phyloP scores from a whole-genome alignment of 768 basidiomycete species.

The Galerina sulciceps region DNA sequence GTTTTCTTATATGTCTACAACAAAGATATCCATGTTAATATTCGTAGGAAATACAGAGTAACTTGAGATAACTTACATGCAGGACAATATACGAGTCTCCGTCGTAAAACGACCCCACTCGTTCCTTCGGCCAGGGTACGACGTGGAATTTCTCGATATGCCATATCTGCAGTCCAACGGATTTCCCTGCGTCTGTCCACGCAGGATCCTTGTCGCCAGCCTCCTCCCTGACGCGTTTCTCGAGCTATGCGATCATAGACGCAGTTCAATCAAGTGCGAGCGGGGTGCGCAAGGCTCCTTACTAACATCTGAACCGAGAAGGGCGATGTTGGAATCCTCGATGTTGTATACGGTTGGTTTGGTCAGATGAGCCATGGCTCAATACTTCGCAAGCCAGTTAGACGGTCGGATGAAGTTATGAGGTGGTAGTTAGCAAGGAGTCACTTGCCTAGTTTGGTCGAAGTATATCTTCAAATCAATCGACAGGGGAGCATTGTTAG shows the following conservation, averaged over 20 bases:
- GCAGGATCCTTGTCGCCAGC: slow-evolving; percentile 54
- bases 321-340: slow-evolving; percentile 64
- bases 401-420: too few relatives aligned
- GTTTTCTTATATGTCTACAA: slow-evolving; percentile 60
- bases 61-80: slow-evolving; percentile 41
- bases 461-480: too few relatives aligned
- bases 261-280: background rate
- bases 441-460: too few relatives aligned
- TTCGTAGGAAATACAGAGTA: background rate
- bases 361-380: slow-evolving; percentile 45
- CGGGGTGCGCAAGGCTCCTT: background rate
- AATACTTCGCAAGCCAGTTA: background rate
- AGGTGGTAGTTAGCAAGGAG: too few relatives aligned
- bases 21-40: background rate
- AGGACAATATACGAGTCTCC: slow-evolving; percentile 72
- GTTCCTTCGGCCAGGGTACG: slow-evolving; percentile 55
- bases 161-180: slow-evolving; percentile 57
- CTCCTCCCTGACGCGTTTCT: slow-evolving; percentile 58
- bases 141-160: slow-evolving; percentile 60
- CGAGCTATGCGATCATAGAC: slow-evolving; percentile 41
- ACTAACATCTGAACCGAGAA: slow-evolving; percentile 65
- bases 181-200: slow-evolving; percentile 51
- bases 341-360: slow-evolving; percentile 57
- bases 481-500: too few relatives aligned
- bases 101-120: slow-evolving; percentile 60